phyloP scores from a whole-genome alignment of 805 yeast species.

The Monosporozyma siamensis region DNA sequence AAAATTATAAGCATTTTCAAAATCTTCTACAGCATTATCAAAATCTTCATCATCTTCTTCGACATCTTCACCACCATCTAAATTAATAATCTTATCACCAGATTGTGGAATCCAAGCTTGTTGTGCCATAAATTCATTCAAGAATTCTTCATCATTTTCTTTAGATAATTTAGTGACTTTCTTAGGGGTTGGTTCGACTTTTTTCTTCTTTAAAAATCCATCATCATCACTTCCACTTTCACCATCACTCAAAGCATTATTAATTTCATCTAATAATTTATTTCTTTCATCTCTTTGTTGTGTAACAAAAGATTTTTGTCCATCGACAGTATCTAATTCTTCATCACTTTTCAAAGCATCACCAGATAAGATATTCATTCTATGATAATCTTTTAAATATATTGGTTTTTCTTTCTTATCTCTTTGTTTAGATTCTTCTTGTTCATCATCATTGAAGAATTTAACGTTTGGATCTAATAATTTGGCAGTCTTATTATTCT shows the following conservation, averaged over 20 bases:
- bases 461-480: conserved; percentile 59
- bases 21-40: conserved; percentile 83
- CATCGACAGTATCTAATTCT: conserved; percentile 32
- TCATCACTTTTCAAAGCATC: conserved; percentile 47
- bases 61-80: conserved; percentile 40
- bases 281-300: conserved; percentile 68
- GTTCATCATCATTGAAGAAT: conserved; percentile 67
- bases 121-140: conserved; percentile 58
- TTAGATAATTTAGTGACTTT: conserved; percentile 50
- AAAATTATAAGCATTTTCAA: conserved; percentile 89
- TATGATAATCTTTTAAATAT: conserved; percentile 85
- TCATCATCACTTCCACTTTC: conserved; percentile 37
- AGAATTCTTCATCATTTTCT: conserved; percentile 55
- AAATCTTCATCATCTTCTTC: conserved; percentile 68
- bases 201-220: conserved; percentile 50
- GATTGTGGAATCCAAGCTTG: conserved; percentile 87
- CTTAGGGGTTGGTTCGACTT: conserved; percentile 22
- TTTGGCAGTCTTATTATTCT: conserved; percentile 47
- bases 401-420: conserved; percentile 58
- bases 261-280: conserved; percentile 68
- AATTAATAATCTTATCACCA: conserved; percentile 46
- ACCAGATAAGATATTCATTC: conserved; percentile 71
- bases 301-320: conserved; percentile 56
- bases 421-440: conserved; percentile 36
- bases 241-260: conserved; percentile 47